Conservation (phyloP, 805 yeast genomes). For the Ogataea saltuana region DNA sequence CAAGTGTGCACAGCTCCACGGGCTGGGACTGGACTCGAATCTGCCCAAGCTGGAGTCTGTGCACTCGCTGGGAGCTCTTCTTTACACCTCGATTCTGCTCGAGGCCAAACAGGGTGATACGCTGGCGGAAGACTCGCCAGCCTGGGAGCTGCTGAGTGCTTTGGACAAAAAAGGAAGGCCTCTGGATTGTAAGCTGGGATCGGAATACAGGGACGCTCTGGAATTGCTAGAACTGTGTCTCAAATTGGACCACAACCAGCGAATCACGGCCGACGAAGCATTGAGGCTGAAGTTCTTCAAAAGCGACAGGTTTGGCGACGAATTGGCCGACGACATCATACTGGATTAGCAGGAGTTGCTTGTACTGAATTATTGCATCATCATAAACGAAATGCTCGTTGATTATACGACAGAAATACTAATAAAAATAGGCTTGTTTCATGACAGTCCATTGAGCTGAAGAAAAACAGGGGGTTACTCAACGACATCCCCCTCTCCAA, state of each 20-base stretch:
- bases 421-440: not conserved
- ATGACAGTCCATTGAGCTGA: too few relatives aligned
- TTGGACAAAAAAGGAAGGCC: slow-evolving; percentile 45
- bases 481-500: slow-evolving; percentile 31
- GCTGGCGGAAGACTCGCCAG: slow-evolving; percentile 71
- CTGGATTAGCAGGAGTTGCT: slow-evolving; percentile 17
- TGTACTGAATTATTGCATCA: slow-evolving; percentile 2
- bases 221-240: slow-evolving; percentile 59
- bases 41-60: slow-evolving; percentile 50
- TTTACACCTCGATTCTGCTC: slow-evolving; percentile 42
- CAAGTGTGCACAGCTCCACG: slow-evolving; percentile 81
- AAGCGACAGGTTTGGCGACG: slow-evolving; percentile 34
- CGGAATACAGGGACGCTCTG: slow-evolving; percentile 46
- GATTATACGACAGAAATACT: too few relatives aligned
- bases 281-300: slow-evolving; percentile 60
- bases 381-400: too few relatives aligned
- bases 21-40: slow-evolving; percentile 76
- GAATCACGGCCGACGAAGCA: slow-evolving; percentile 60
- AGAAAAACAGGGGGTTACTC: too few relatives aligned
- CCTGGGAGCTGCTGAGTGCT: slow-evolving; percentile 59
- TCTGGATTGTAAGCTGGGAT: slow-evolving; percentile 38
- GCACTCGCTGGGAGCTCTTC: slow-evolving; percentile 42
- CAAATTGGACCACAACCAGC: slow-evolving; percentile 54
- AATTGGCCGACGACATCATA: slow-evolving; percentile 27
- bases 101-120: slow-evolving; percentile 57